Conservation (phyloP, 306 rosid genomes). For the Malus orientalis region DNA sequence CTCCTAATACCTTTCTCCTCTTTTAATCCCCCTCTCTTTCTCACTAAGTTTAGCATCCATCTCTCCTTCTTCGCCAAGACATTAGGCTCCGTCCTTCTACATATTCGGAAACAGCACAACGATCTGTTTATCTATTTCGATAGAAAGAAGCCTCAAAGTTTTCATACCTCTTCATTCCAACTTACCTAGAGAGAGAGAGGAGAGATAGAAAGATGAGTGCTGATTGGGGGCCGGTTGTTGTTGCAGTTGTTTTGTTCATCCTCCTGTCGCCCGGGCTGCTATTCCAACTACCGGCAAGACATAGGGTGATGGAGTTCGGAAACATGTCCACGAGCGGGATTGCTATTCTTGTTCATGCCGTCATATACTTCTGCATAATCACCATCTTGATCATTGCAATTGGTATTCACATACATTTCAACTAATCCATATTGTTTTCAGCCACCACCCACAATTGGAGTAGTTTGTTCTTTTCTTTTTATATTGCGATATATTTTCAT, state of each 20-base stretch:
- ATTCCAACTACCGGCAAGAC: constrained; percentile 75
- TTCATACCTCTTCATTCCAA: not conserved
- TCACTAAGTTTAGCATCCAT: constrained; percentile 69
- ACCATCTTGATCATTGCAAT: constrained; percentile 75
- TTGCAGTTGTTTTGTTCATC: constrained; percentile 75
- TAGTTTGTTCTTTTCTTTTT: not conserved
- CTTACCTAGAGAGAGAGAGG: not conserved
- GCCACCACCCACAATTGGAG: not conserved
- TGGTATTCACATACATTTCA: constrained; percentile 80
- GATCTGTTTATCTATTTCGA: not conserved
- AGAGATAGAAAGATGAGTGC: constrained; percentile 39
- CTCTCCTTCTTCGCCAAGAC: constrained; percentile 72
- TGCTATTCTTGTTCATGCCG: constrained; percentile 82
- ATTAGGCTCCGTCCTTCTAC: constrained; percentile 18
- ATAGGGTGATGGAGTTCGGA: constrained; percentile 78
- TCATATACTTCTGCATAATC: constrained; percentile 69
- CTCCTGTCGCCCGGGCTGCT: constrained; percentile 83
- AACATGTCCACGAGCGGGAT: constrained; percentile 95
- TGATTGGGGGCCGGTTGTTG: constrained; percentile 91
- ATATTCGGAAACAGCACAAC: not conserved
- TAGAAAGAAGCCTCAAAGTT: not conserved
- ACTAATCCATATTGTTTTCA: constrained; percentile 10
- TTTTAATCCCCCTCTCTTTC: constrained; percentile 34
- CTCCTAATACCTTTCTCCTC: constrained; percentile 70
- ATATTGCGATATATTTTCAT: not conserved